Base-by-base conservation (phyloP, 805 yeast genomes). In the Nakazawaea holstii region DNA sequence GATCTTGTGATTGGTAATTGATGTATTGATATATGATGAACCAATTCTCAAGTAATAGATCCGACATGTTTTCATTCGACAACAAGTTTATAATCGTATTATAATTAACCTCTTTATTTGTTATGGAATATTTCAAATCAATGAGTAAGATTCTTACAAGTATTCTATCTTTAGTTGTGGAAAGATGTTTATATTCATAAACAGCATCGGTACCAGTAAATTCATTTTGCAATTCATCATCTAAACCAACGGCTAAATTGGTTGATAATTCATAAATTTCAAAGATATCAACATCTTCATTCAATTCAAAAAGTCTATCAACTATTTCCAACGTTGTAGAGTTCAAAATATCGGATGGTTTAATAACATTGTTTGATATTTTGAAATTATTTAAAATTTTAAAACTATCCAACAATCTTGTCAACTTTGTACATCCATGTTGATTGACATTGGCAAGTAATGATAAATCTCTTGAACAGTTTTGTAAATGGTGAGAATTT, bases 291-390 rank as follows among this genome's bases (percentile, higher is more conserved):
- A 43, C 46, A 30, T 39, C 43, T 8, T 32, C 33, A 35, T 48
- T 48, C 37, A 48, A 35, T 24, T 48, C 50, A 29, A 43, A 43
- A 6, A 48, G 39, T 4, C 37, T 27, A 35, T 48, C 50, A 29
- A 48, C 26, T 13, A 48, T 27, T 13, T 39, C 41, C 29, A 43
- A 15, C 1, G 38, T 15, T n/a, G 41, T 10, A 10, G 38, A 17
- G 9, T 30, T 24, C 8, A 47, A 31, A 39, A 41, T 37, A 9
- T 47, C 49, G 4, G 31, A 32, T 4, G 46, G 45, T 15, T 20
- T 42, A 5, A 47, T 35, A 30, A 46, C 44, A 10, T 29, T 28
- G 26, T 40, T 46, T 11, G 41, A 40, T 8, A 46, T 6, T 26
- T 46, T 39, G 28, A 35, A 46, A 29, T 46, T 35, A 33, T 14